phyloP scores from a whole-genome alignment of 164 flowering plant genomes.

The Tetracentron sinense region DNA sequence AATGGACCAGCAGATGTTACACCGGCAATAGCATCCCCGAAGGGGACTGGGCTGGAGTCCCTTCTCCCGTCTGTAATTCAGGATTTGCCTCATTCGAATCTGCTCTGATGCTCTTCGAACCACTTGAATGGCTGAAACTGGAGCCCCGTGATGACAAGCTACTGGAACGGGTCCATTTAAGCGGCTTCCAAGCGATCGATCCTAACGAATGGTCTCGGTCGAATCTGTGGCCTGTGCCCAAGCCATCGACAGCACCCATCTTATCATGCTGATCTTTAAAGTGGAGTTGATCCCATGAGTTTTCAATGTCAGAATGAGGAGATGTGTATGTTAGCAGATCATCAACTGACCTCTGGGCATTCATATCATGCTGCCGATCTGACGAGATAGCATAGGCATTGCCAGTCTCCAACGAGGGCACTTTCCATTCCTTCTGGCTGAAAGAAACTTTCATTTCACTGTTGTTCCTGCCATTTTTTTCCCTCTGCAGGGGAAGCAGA shows the following conservation, averaged over 20 bases:
- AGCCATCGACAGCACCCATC: conserved; percentile 38
- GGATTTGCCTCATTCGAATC: conserved; percentile 44
- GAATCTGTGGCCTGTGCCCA: conserved; percentile 37
- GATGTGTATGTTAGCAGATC: conserved; percentile 33
- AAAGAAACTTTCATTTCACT: conserved; percentile 59
- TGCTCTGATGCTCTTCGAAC: conserved; percentile 56
- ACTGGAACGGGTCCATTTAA: conserved; percentile 75
- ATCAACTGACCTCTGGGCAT: conserved; percentile 49
- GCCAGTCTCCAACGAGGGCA: conserved; percentile 41
- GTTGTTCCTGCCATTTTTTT: conserved; percentile 39
- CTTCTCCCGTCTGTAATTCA: conserved; percentile 36
- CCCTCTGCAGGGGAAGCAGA: conserved; percentile 43
- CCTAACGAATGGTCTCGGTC: conserved; percentile 53
- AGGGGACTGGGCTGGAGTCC: conserved; percentile 45
- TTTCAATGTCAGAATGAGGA: conserved; percentile 39
- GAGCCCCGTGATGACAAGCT: conserved; percentile 80
- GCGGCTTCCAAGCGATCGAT: conserved; percentile 63
- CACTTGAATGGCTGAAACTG: conserved; percentile 67
- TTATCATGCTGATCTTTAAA: no score
- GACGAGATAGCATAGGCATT: conserved; percentile 34
- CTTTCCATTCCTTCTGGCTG: conserved; percentile 56
- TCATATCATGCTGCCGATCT: conserved; percentile 35
- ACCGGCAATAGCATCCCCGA: conserved; percentile 49
- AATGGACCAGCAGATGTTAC: conserved; percentile 28
- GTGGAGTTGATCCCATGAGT: conserved; percentile 36